These are phyloP conservation scores for Passalora sequoiae DNA, from an alignment of 2,329 filamentous ascomycete species.

Conservation along the genomic window DNA sequence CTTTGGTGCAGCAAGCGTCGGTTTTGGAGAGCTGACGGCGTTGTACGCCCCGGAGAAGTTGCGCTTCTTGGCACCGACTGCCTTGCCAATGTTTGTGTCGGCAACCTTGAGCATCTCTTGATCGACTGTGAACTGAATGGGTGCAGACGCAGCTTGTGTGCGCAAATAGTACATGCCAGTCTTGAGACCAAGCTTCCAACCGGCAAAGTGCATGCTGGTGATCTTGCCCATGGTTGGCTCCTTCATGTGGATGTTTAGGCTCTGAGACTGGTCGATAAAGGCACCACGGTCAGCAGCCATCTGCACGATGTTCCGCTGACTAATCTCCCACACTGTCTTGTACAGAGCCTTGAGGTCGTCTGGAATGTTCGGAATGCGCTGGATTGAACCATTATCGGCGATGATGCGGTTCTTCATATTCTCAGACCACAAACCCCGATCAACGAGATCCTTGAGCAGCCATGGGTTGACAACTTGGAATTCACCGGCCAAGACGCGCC, in stretches of 20 bases:
- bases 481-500: slow-evolving; percentile 93
- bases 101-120: slow-evolving; percentile 87
- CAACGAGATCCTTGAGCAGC: slow-evolving; percentile 95
- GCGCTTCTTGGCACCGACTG: slow-evolving; percentile 64
- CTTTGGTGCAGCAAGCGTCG: slow-evolving; percentile 57
- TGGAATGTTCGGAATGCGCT: slow-evolving; percentile 95
- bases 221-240: slow-evolving; percentile 99
- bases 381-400: slow-evolving; percentile 88
- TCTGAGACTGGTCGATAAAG: slow-evolving; percentile 98
- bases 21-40: slow-evolving; percentile 46
- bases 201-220: slow-evolving; percentile 98
- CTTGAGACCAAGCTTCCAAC: slow-evolving; percentile 99
- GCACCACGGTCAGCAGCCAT: slow-evolving; percentile 98
- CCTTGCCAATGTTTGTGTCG: slow-evolving; percentile 70
- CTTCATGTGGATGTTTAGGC: slow-evolving; percentile 98
- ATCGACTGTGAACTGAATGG: slow-evolving; percentile 98
- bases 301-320: slow-evolving; percentile 88
- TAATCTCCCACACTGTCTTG: slow-evolving; percentile 99
- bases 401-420: slow-evolving; percentile 99
- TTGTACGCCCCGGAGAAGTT: slow-evolving; percentile 43
- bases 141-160: slow-evolving; percentile 91
- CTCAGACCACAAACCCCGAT: slow-evolving; percentile 97
- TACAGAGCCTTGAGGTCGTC: slow-evolving; percentile 93
- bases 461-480: slow-evolving; percentile 99
- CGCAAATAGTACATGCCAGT: slow-evolving; percentile 99